These are phyloP conservation scores for Alternaria infectoria DNA, from an alignment of 2,329 filamentous ascomycete species.

Conservation along the genomic window DNA sequence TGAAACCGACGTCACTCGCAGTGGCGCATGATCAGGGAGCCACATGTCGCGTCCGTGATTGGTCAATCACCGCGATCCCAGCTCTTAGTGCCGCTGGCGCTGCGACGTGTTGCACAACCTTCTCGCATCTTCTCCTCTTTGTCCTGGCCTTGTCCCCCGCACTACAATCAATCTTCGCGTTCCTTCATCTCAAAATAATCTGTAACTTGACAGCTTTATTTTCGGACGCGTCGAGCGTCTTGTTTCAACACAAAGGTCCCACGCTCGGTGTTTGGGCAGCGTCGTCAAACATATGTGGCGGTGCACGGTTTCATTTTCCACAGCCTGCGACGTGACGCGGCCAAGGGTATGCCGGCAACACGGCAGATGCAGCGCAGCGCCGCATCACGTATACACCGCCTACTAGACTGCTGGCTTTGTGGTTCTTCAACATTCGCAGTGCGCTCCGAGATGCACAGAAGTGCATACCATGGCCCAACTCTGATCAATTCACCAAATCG, in stretches of 20 bases:
- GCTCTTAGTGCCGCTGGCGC: slow-evolving; percentile 4
- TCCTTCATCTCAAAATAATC: slow-evolving; percentile 2
- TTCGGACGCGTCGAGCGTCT: neutral
- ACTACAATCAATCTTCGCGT: neutral
- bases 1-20: slow-evolving; percentile 10
- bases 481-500: neutral
- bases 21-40: slow-evolving; percentile 23
- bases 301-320: slow-evolving; percentile 16
- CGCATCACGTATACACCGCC: neutral
- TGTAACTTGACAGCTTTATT: slow-evolving; percentile 5
- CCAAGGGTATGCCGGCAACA: slow-evolving; percentile 15
- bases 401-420: neutral
- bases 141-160: neutral
- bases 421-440: neutral
- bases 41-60: slow-evolving; percentile 14
- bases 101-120: slow-evolving; percentile 15
- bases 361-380: slow-evolving; percentile 7
- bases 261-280: slow-evolving; percentile 5
- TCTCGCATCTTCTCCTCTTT: slow-evolving; percentile 11
- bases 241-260: slow-evolving; percentile 2
- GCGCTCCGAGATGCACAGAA: neutral
- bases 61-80: slow-evolving; percentile 5
- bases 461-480: neutral
- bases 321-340: slow-evolving; percentile 19
- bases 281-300: slow-evolving; percentile 19